phyloP scores from a whole-genome alignment of 2,329 filamentous ascomycete species.

The Fusarium udum region DNA sequence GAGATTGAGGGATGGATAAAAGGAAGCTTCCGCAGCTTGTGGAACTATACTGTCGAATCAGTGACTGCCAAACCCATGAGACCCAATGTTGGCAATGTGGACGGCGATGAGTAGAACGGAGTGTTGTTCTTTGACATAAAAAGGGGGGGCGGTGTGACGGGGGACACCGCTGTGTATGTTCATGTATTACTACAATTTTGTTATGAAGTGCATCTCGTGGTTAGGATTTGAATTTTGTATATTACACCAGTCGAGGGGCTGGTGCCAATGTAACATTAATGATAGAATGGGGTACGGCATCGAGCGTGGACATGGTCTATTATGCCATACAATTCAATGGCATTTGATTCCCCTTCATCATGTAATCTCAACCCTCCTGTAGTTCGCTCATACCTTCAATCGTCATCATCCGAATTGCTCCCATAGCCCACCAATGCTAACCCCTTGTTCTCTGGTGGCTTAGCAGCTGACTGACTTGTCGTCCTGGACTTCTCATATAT shows the following conservation, averaged over 20 bases:
- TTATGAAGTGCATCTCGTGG: conserved; percentile 12
- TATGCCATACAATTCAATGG: conserved; percentile 27
- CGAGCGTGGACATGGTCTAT: conserved; percentile 13
- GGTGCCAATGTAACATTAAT: conserved; percentile 17
- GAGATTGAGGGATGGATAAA: conserved; percentile 77
- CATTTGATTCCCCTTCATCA: conserved; percentile 33
- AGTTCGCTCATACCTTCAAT: neutral
- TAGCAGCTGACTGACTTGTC: neutral
- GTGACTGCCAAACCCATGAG: conserved; percentile 53
- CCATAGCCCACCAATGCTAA: conserved; percentile 64
- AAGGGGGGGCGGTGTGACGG: neutral
- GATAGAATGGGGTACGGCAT: conserved; percentile 33
- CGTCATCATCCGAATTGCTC: conserved; percentile 55
- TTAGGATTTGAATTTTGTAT: conserved; percentile 31
- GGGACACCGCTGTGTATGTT: conserved; percentile 14
- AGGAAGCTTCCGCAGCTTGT: conserved; percentile 64
- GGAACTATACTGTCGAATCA: conserved; percentile 59
- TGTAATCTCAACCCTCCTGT: neutral
- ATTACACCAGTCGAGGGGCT: conserved; percentile 31
- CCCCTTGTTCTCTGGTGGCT: conserved; percentile 36
- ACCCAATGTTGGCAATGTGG: conserved; percentile 53
- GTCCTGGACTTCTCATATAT: conserved; percentile 15
- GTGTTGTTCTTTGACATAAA: neutral
- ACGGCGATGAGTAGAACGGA: conserved; percentile 46
- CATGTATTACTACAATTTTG: conserved; percentile 35